Conservation (phyloP, 1,139 yeast species). For the Nadsonia starkeyi-henricii region DNA sequence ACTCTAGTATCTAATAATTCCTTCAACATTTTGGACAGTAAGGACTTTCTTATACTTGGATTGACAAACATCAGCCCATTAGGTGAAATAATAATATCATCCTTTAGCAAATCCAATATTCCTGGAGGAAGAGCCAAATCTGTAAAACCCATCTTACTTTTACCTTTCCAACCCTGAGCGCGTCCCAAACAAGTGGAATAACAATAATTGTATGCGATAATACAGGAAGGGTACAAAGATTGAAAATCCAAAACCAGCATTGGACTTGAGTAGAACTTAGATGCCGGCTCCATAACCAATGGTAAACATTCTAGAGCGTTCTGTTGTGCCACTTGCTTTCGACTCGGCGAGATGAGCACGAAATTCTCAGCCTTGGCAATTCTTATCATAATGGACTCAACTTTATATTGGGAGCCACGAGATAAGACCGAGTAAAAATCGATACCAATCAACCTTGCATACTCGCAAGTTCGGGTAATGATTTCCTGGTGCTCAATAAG, state of each 20-base stretch:
- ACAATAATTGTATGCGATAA: slow-evolving; percentile 87
- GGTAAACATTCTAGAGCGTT: slow-evolving; percentile 82
- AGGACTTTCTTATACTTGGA: slow-evolving; percentile 49
- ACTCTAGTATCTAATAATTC: slow-evolving; percentile 73
- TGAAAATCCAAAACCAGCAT: slow-evolving; percentile 84
- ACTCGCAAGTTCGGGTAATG: slow-evolving; percentile 61
- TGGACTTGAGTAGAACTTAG: slow-evolving; percentile 78
- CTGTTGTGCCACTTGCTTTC: slow-evolving; percentile 69
- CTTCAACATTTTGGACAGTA: slow-evolving; percentile 68
- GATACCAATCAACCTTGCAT: slow-evolving; percentile 74
- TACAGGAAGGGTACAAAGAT: slow-evolving; percentile 81
- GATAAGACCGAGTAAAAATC: slow-evolving; percentile 80
- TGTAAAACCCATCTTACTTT: slow-evolving; percentile 38
- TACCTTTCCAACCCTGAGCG: slow-evolving; percentile 35
- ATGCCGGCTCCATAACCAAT: slow-evolving; percentile 79
- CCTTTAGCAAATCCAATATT: slow-evolving; percentile 36
- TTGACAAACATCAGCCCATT: slow-evolving; percentile 76
- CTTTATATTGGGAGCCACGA: slow-evolving; percentile 87
- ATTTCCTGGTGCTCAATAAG: slow-evolving; percentile 52
- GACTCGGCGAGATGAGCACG: slow-evolving; percentile 65
- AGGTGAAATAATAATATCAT: slow-evolving; percentile 59
- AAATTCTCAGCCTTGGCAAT: slow-evolving; percentile 64
- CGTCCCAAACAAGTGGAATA: slow-evolving; percentile 73
- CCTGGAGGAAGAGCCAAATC: slow-evolving; percentile 42
- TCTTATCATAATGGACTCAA: slow-evolving; percentile 68